A percentile compares a stretch with the other conserved stretches of the same genome.
These are phyloP conservation scores for Ogataea allantospora DNA, from an alignment of 805 yeast species.

Conservation along the genomic window DNA sequence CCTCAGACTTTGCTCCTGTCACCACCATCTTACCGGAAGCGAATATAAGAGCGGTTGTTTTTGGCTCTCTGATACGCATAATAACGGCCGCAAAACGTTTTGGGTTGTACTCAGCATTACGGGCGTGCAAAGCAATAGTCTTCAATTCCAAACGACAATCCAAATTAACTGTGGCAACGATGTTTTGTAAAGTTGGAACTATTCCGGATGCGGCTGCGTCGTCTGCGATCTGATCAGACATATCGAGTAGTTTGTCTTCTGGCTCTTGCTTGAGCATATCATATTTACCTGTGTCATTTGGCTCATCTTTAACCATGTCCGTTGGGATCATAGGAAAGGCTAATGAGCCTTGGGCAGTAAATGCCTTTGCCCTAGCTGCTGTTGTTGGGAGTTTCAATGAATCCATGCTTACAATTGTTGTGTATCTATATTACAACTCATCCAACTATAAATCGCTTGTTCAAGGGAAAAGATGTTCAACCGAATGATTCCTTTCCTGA, in stretches of 20 bases:
- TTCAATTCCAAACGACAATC: slow-evolving; percentile 95
- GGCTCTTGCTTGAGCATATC: slow-evolving; percentile 15
- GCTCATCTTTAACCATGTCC: slow-evolving; percentile 27
- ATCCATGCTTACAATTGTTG: slow-evolving; percentile 47
- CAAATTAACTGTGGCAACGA: slow-evolving; percentile 95
- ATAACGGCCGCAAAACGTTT: slow-evolving; percentile 99
- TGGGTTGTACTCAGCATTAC: slow-evolving; percentile 98
- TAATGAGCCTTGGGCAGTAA: slow-evolving; percentile 64
- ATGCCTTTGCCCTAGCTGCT: slow-evolving; percentile 73
- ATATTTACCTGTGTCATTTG: slow-evolving; percentile 4
- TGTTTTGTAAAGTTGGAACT: slow-evolving; percentile 92
- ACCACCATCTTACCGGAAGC: slow-evolving; percentile 99
- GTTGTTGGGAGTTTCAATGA: slow-evolving; percentile 73
- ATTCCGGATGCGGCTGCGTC: slow-evolving; percentile 88
- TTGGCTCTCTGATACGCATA: slow-evolving; percentile 98
- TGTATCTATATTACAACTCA: slow-evolving; percentile 17
- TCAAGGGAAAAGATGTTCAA: slow-evolving; percentile 28
- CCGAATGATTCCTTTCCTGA: slow-evolving; percentile 29
- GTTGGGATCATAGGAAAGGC: slow-evolving; percentile 55
- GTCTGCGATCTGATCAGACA: slow-evolving; percentile 37
- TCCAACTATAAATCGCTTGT: slow-evolving; percentile 18
- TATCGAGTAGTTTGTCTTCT: slow-evolving; percentile 34
- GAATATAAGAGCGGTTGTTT: slow-evolving; percentile 94
- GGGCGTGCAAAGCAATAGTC: slow-evolving; percentile 96
- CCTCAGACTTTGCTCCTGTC: slow-evolving; percentile 98